Conservation (phyloP, 2,329 filamentous ascomycete species). For the Nemania sp. region DNA sequence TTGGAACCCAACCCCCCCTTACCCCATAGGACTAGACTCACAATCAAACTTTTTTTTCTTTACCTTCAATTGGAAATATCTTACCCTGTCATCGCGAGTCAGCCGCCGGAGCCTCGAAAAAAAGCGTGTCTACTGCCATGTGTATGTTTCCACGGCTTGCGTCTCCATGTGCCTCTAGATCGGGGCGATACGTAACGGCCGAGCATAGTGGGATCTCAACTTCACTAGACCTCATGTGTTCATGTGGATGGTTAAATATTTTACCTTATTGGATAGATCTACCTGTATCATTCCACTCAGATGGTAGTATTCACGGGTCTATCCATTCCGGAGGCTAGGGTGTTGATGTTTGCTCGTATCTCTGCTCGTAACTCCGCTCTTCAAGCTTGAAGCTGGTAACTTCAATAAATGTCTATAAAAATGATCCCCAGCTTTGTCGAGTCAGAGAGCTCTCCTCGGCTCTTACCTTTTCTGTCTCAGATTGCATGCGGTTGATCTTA, state of each 20-base stretch:
- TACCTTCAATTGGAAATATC: neutral
- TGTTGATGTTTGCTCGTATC: neutral
- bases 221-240: neutral
- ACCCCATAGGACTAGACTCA: neutral
- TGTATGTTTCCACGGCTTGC: neutral
- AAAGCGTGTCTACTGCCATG: neutral
- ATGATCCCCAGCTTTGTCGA: neutral
- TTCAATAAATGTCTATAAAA: neutral
- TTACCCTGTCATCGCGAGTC: neutral
- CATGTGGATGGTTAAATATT: neutral
- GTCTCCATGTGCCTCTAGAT: neutral
- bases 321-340: neutral
- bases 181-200: neutral
- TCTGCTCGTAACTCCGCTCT: too few species aligned
- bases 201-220: neutral
- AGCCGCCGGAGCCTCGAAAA: neutral
- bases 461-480: neutral
- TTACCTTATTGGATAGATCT: neutral
- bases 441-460: neutral
- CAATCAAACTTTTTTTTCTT: neutral
- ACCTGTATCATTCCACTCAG: neutral
- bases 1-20: too few species aligned
- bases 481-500: neutral
- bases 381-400: neutral
- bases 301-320: neutral